Percentiles rank a stretch among this genome's conserved stretches.
Evolutionary conservation across 768 basidiomycete species (phyloP).

Genomic region (Auricularia sp.): DNA sequence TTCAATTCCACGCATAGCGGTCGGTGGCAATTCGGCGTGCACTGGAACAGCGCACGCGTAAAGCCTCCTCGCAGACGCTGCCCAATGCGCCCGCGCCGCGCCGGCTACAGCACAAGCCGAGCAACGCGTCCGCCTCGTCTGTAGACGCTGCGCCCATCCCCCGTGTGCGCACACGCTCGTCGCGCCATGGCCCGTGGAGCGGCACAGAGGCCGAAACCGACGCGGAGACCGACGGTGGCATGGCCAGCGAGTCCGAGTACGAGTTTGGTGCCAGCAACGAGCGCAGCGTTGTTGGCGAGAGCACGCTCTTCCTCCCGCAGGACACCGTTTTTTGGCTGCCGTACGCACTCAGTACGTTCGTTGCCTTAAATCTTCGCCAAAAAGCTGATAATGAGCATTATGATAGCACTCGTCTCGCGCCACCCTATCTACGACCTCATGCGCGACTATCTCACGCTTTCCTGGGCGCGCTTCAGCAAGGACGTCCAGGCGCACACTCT

Average conservation of each 20-base stretch:
- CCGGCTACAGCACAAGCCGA: not conserved
- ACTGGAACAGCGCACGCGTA: slow-evolving; percentile 53
- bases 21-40: slow-evolving; percentile 75
- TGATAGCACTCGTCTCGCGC: slow-evolving; percentile 70
- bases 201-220: slow-evolving; percentile 39
- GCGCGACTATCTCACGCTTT: slow-evolving; percentile 91
- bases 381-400: too few species aligned
- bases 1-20: slow-evolving; percentile 23
- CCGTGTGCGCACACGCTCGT: slow-evolving; percentile 19
- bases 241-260: slow-evolving; percentile 59
- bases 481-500: slow-evolving; percentile 88
- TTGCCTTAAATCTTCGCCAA: not conserved
- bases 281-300: slow-evolving; percentile 82
- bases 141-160: not conserved
- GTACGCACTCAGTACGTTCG: slow-evolving; percentile 69
- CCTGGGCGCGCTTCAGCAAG: slow-evolving; percentile 90
- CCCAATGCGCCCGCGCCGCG: slow-evolving; percentile 34
- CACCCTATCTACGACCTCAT: slow-evolving; percentile 92
- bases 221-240: slow-evolving; percentile 58
- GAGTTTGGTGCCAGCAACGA: slow-evolving; percentile 35
- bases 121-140: not conserved
- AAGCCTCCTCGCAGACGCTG: slow-evolving; percentile 72
- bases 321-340: slow-evolving; percentile 94
- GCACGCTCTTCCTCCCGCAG: slow-evolving; percentile 77
- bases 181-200: slow-evolving; percentile 59